These are phyloP conservation scores for Thamnidium elegans DNA, from an alignment of 192 early-diverging fungal genomes.

Conservation along the genomic window DNA sequence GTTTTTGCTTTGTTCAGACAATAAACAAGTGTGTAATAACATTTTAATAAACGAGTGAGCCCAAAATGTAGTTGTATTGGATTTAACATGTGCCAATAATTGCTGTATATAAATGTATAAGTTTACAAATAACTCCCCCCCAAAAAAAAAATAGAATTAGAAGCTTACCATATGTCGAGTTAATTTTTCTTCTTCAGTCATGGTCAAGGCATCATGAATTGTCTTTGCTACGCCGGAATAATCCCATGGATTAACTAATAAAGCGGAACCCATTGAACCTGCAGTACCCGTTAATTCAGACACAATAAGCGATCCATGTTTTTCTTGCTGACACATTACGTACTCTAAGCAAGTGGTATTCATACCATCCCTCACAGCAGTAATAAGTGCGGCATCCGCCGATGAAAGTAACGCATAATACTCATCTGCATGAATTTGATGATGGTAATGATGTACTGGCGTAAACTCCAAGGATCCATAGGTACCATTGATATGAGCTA, in stretches of 20 bases:
- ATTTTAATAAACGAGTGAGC: slow-evolving; percentile 80
- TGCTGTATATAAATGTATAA: slow-evolving; percentile 14
- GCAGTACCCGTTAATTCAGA: slow-evolving; percentile 97
- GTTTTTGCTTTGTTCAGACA: slow-evolving; percentile 44
- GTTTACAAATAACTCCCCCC: too few relatives aligned
- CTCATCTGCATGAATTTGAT: slow-evolving; percentile 90
- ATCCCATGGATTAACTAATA: slow-evolving; percentile 90
- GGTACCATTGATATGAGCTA: slow-evolving; percentile 89
- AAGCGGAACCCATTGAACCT: slow-evolving; percentile 70
- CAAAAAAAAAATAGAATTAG: too few relatives aligned
- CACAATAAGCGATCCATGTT: slow-evolving; percentile 85
- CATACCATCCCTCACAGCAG: slow-evolving; percentile 94
- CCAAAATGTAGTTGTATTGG: slow-evolving; percentile 89
- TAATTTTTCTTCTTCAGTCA: slow-evolving; percentile 62
- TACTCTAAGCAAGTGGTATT: slow-evolving; percentile 93
- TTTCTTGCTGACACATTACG: slow-evolving; percentile 90
- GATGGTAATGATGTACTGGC: slow-evolving; percentile 91
- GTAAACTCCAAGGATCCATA: slow-evolving; percentile 94
- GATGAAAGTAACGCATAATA: slow-evolving; percentile 92
- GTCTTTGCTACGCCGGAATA: slow-evolving; percentile 76
- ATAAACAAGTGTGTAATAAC: slow-evolving; percentile 55
- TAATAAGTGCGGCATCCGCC: slow-evolving; percentile 91
- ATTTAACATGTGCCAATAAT: slow-evolving; percentile 76
- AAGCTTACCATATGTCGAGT: slow-evolving; percentile 55
- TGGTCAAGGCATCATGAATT: slow-evolving; percentile 69